Conservation (phyloP, 257 asterid species). For the Nicotiana otophora region DNA sequence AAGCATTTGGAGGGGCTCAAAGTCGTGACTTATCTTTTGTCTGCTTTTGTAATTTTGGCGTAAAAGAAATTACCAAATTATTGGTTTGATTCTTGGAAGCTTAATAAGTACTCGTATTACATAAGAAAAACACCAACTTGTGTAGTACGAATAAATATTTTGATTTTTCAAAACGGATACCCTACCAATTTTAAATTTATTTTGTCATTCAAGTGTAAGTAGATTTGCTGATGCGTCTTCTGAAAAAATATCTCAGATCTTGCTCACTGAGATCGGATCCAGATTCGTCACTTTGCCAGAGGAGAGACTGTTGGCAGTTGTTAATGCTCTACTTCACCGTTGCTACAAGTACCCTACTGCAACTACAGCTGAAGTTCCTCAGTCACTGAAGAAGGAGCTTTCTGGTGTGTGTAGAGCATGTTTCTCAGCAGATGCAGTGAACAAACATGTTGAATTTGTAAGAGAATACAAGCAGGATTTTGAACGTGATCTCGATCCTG, state of each 20-base stretch:
- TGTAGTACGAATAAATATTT: background rate
- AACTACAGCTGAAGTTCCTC: constrained; percentile 99
- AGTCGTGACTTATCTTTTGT: background rate
- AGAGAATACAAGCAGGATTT: constrained; percentile 96
- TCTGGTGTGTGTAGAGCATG: constrained; percentile 99
- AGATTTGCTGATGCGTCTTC: background rate
- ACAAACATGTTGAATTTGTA: constrained; percentile 96
- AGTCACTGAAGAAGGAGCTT: constrained; percentile 93
- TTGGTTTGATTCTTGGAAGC: background rate
- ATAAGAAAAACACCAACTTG: background rate
- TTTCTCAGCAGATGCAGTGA: constrained; percentile 98
- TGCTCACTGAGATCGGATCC: constrained; percentile 96
- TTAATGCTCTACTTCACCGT: constrained; percentile 96
- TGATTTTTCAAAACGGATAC: background rate
- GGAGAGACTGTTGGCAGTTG: constrained; percentile 97
- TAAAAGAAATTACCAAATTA: background rate
- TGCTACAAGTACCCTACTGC: constrained; percentile 99
- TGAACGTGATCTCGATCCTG: constrained; percentile 99
- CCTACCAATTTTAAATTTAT: background rate
- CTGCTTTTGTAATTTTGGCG: background rate
- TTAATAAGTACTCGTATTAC: background rate
- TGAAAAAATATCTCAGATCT: constrained; percentile 41
- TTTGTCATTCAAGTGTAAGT: background rate
- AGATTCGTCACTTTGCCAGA: constrained; percentile 95
- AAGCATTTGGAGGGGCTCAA: background rate